Evolutionary conservation across 2,329 filamentous ascomycete species (phyloP), one percentile per base, ranked within the genome.

Genomic region (Bretziella fagacearum): DNA sequence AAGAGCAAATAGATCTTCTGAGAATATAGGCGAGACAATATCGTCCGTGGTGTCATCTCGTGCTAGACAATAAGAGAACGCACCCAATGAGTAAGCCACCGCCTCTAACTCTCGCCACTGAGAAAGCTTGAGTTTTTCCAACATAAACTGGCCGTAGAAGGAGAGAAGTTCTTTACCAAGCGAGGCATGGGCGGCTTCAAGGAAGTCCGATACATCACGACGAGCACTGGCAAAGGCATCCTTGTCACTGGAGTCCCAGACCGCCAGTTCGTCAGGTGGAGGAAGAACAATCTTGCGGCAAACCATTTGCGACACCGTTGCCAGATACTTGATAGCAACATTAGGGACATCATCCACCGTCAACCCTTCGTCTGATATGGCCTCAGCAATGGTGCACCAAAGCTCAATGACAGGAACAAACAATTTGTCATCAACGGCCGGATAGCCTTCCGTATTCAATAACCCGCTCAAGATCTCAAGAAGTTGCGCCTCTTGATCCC

Each of bases 321-420:
- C 48, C 13, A 50, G 26, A 29, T 46, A 50, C 30, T 46, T 47
- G 11, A 50, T 26, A 20, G 39, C 39, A 17, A 23, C 13, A 29
- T 64, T 61, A 3, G 61, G 57, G 3, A 62, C 62, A 4, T 63
- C 62, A 20, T 69, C 65, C n/a, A 67, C 66, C 1, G 70, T 68
- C 51, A 68, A 73, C 39, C 71, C 62, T 7, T 62, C 66, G 57
- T 77, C 81, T 51, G 68, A 73, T 65, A 77, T 68, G 10, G 74
- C 73, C 60, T 86, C 83, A 4, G 83, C 74, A 57, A 79, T 85
- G 1, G 74, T 78, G 15, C 74, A 79, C 84, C 84, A 91, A 58
- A 91, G 89, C 55, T 91, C 83, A 11, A 89, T 68, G 1, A 79
- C 74, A 1, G 77, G 73, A 1, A 82, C 73, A 47, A 84, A 86